phyloP scores from a whole-genome alignment of 495 filamentous ascomycete species.

The Aspergillus ellipticus region DNA sequence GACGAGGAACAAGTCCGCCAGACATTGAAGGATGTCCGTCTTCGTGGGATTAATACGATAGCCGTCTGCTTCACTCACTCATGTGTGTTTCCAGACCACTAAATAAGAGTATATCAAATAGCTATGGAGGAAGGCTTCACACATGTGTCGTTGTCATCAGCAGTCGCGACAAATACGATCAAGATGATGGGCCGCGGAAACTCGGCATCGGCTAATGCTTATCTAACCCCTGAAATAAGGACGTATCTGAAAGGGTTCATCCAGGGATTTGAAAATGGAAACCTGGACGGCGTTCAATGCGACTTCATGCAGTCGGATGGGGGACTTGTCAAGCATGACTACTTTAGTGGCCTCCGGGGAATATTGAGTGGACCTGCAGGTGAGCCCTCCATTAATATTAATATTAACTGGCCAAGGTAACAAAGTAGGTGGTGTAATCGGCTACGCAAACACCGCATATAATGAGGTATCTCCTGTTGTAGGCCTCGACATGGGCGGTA shows the following conservation, averaged over 20 bases:
- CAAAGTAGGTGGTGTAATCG: background rate
- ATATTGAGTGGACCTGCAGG: constrained; percentile 53
- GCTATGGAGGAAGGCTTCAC: constrained; percentile 35
- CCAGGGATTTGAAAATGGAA: constrained; percentile 45
- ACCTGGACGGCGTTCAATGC: constrained; percentile 34
- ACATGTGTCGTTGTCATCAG: constrained; percentile 50
- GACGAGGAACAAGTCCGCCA: background rate
- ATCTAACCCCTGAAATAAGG: constrained; percentile 54
- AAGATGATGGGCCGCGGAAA: constrained; percentile 66
- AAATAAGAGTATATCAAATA: constrained; percentile 2
- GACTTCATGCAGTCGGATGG: constrained; percentile 52
- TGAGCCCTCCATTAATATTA: background rate
- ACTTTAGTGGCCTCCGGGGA: constrained; percentile 49
- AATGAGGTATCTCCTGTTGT: constrained; percentile 80
- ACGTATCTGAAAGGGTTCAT: constrained; percentile 11
- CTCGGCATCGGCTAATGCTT: constrained; percentile 86
- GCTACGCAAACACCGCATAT: constrained; percentile 70
- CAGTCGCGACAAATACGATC: constrained; percentile 76
- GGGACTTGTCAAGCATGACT: constrained; percentile 41
- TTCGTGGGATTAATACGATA: background rate
- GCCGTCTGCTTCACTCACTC: background rate
- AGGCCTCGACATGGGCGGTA: constrained; percentile 94
- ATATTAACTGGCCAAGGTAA: background rate
- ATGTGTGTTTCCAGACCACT: background rate
- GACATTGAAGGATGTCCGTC: background rate